Evolutionary conservation across 345 rosid species (phyloP), one percentile per base, ranked within the genome.

Genomic region (Triadica sebifera): DNA sequence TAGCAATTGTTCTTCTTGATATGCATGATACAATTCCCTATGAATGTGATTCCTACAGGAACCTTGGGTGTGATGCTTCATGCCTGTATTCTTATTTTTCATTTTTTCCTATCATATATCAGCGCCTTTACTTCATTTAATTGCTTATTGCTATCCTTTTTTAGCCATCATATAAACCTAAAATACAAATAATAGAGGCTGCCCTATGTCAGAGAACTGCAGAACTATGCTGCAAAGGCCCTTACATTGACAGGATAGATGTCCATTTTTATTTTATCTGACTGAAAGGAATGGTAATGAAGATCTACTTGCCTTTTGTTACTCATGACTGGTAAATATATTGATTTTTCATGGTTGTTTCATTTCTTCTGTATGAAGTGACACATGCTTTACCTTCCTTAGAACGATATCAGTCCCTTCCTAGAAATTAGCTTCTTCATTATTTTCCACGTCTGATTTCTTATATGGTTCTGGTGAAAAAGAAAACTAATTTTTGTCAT

Each of bases 381-480:
- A 29, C 34, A 29, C 34, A 20, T n/a, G 22, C 43, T 38, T 25
- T 16, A 15, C 13, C 22, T 61, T 15, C 39, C 38, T 43, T 16
- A 24, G 39, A 50, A 73, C 15, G 13, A 25, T 16, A 20, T 53
- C n/a, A 20, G 9, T 4, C 43, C 5, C 39, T 53, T 51, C 37
- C 6, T 73, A 53, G 51, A 50, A 22, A 16, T 60, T 63, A 13
- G 1, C 41, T 25, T 43, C 65, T 58, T 13, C 38, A 55, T 16
- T 69, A 38, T 53, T 10, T 5, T 45, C 72, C 38, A 17, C 17
- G 24, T 52, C 5, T 69, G 20, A 11, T 69, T 29, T 29, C 45
- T 69, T 69, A n/a, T 41, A 52, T 29, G 55, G 41, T 51, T 51
- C 7, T 19, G 60, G 61, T 69, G 4, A 69, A 37, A 29, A 69